Evolutionary conservation across 2,329 filamentous ascomycete species (phyloP).

Genomic region (Cladophialophora yegresii): DNA sequence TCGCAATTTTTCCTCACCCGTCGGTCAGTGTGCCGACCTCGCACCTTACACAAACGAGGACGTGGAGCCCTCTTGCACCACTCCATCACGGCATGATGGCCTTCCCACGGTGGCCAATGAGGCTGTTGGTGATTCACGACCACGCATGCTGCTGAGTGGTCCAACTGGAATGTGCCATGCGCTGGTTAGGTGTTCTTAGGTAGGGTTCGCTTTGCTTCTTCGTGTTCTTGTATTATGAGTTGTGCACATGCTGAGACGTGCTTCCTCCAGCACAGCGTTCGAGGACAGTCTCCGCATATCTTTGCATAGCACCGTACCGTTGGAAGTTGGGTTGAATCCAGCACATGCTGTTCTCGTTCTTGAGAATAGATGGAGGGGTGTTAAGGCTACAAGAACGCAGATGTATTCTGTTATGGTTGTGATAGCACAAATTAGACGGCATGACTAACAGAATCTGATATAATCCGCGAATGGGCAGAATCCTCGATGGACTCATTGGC

Average conservation of each 20-base stretch:
- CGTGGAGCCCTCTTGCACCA: conserved; percentile 7
- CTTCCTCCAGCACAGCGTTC: not conserved
- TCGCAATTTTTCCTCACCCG: not conserved
- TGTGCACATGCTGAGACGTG: conserved; percentile 12
- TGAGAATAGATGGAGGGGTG: not conserved
- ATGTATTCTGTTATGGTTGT: not conserved
- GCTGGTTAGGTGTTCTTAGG: conserved; percentile 26
- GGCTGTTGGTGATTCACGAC: conserved; percentile 30
- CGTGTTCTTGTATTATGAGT: conserved; percentile 15
- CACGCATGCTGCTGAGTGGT: conserved; percentile 14
- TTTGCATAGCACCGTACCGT: not conserved
- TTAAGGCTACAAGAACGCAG: not conserved
- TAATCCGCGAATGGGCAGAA: conserved; percentile 9
- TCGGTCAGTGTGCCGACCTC: conserved; percentile 13
- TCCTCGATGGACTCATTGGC: not conserved
- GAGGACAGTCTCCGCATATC: not conserved
- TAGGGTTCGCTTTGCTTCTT: conserved; percentile 17
- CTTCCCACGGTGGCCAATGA: conserved; percentile 28
- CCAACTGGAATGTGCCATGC: conserved; percentile 16
- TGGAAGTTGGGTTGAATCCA: not conserved
- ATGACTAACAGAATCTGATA: conserved; percentile 22
- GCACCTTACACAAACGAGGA: not conserved
- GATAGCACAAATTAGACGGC: conserved; percentile 1
- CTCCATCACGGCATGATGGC: conserved; percentile 6
- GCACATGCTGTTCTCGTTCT: not conserved